Evolutionary conservation across 768 basidiomycete species (phyloP).

Genomic region (Nidularia pulvinata): DNA sequence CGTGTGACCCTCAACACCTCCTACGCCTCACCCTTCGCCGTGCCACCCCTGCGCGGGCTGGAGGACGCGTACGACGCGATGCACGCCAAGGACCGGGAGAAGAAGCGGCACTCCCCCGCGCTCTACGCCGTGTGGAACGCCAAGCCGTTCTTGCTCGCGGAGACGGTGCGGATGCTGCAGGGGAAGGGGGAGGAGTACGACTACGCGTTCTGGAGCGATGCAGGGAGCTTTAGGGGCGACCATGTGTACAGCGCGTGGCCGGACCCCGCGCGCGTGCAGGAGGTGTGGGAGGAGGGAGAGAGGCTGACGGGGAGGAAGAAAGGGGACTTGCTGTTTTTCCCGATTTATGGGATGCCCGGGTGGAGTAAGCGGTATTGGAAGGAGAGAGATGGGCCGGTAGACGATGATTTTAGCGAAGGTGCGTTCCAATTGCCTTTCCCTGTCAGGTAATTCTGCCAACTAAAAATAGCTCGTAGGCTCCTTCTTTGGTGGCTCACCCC

Average conservation of each 20-base stretch:
- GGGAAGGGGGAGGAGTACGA: slow-evolving; percentile 32
- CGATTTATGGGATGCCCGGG: slow-evolving; percentile 34
- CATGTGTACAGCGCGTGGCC: slow-evolving; percentile 53
- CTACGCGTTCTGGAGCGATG: slow-evolving; percentile 61
- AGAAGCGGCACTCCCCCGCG: slow-evolving; percentile 36
- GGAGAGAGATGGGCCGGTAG: slow-evolving; percentile 47
- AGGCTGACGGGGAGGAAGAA: slow-evolving; percentile 18
- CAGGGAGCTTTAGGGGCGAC: slow-evolving; percentile 45
- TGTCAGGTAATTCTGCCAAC: neutral
- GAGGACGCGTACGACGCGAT: slow-evolving; percentile 33
- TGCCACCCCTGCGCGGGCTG: slow-evolving; percentile 39
- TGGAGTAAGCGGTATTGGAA: slow-evolving; percentile 30
- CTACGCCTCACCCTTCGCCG: slow-evolving; percentile 41
- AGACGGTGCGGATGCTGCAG: slow-evolving; percentile 28
- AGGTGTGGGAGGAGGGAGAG: slow-evolving; percentile 35
- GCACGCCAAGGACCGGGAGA: slow-evolving; percentile 45
- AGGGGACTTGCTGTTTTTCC: slow-evolving; percentile 50
- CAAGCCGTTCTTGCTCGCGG: slow-evolving; percentile 48
- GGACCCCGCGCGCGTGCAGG: slow-evolving; percentile 31
- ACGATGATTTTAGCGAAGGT: slow-evolving; percentile 54
- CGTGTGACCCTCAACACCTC: slow-evolving; percentile 46
- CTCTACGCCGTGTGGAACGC: slow-evolving; percentile 57
- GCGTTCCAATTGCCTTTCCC: slow-evolving; percentile 5
- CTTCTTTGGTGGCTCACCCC: slow-evolving; percentile 53
- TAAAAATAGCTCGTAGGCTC: slow-evolving; percentile 34